Evolutionary conservation across 1,284 basidiomycete species (phyloP).

Genomic region (Volvariella surrecta): DNA sequence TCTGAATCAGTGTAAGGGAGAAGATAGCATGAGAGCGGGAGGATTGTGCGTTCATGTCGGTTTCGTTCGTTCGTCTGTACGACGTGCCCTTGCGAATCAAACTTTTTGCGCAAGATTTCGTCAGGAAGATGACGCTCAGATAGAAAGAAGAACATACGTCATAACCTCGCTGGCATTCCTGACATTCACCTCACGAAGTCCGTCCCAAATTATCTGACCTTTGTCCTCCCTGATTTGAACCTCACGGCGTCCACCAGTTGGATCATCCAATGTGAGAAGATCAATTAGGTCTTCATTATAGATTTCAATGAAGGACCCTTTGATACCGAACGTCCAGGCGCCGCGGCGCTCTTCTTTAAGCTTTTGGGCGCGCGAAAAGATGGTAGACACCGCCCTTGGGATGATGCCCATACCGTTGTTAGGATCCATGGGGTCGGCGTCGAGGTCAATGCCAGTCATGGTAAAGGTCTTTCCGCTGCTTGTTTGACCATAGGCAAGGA

Average conservation of each 20-base stretch:
- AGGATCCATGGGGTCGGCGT: constrained; percentile 69
- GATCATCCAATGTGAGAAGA: constrained; percentile 68
- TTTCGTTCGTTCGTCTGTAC: constrained; percentile 91
- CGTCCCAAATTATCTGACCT: constrained; percentile 96
- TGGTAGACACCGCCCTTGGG: constrained; percentile 87
- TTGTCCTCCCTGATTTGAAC: constrained; percentile 97
- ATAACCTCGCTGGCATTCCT: constrained; percentile 84
- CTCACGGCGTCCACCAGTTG: constrained; percentile 57
- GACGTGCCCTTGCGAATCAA: constrained; percentile 82
- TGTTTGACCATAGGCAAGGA: constrained; percentile 97
- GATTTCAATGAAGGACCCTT: constrained; percentile 91
- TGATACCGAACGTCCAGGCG: constrained; percentile 67
- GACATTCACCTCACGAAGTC: constrained; percentile 86
- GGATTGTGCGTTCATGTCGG: constrained; percentile 97
- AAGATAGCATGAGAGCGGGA: constrained; percentile 99
- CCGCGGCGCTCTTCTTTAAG: constrained; percentile 68
- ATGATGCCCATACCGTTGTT: constrained; percentile 88
- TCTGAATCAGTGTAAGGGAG: constrained; percentile 88
- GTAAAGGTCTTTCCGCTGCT: constrained; percentile 96
- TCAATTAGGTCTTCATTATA: constrained; percentile 98
- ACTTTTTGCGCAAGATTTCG: constrained; percentile 26
- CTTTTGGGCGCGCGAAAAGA: constrained; percentile 76
- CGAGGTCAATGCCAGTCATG: constrained; percentile 88
- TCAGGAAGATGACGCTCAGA: constrained; percentile 8
- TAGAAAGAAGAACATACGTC: constrained; percentile 46